Evolutionary conservation across 2,329 filamentous ascomycete genomes (phyloP), one percentile per base, ranked within the genome.

Genomic region (Pseudocercospora vitis): DNA sequence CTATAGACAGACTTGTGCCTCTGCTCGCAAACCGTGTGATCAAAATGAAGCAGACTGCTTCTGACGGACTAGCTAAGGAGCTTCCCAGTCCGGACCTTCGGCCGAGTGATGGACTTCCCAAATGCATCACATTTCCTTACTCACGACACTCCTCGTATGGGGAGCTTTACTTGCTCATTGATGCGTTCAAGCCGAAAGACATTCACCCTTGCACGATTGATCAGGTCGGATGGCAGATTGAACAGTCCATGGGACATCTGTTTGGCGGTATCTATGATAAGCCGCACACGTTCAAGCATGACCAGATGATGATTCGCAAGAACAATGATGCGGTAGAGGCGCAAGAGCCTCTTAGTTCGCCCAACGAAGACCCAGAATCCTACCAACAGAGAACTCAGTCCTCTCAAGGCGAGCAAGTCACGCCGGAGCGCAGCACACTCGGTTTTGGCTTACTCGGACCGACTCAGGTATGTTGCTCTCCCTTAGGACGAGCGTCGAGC

Each of bases 111-210:
- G 42, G 42, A 7, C 55, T 66, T 12, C 63, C 66, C 7, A 64
- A 61, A 45, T 61, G 63, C 5, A 66, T 71, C 48, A 77, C 74
- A 16, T 96, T 96, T 61, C 89, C 91, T 0, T 96, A 91, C 66
- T 92, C 92, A 0, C 82, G 92, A 1, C 92, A 97, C 70, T 95
- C 92, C 0, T 95, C 89, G 0, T 92, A 94, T 56, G 74, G 77
- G 0, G 92, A 96, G 68, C 79, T 95, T 2, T 87, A 89, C 58
- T 73, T 83, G 49, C 73, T 96, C 0, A 77, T 96, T 1, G 68
- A 76, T 2, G 76, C 78, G 0, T 88, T 96, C 62, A 80, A 74
- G 23, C 91, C 91, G 0, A 82, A 74, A 40, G 90, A 96, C 63
- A 76, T 96, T 2, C 88, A 87, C 75, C 90, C 91, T 0, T 96